Conservation (phyloP, 1,284 basidiomycete species). For the Microbotryum silenes-acaulis region DNA sequence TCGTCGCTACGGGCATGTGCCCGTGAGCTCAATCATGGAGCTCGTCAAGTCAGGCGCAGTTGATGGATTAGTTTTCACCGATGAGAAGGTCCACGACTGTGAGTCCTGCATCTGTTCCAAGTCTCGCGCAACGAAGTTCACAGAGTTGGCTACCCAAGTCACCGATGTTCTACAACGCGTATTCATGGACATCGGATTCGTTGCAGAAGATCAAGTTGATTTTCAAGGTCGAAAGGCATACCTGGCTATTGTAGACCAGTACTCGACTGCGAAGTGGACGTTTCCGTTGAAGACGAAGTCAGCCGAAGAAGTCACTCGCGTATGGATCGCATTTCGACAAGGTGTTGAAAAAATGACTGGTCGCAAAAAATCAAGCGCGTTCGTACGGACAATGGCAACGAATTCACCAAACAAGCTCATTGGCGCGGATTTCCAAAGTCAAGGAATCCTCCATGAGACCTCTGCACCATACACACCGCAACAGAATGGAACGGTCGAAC, state of each 20-base stretch:
- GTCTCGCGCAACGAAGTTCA: not conserved
- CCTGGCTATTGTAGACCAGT: no score
- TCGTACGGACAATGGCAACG: conserved; percentile 21
- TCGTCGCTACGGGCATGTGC: no score
- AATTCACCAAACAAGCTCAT: conserved; percentile 12
- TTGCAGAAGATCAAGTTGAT: no score
- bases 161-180: not conserved
- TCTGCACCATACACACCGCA: conserved; percentile 14
- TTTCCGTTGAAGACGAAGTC: no score
- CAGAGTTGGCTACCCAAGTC: not conserved
- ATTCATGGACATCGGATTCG: not conserved
- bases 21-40: no score
- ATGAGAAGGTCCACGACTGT: not conserved
- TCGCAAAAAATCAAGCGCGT: conserved; percentile 38
- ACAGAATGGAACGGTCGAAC: conserved; percentile 8
- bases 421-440: not conserved
- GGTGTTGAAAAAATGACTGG: conserved; percentile 33
- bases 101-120: not conserved
- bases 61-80: not conserved
- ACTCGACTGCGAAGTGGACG: no score
- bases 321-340: no score
- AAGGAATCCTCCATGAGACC: conserved; percentile 11
- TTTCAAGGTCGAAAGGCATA: no score
- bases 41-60: not conserved
- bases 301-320: no score